These are phyloP conservation scores for Globisporangium uncinulatum DNA, from an alignment of 352 stramenopile genomes.

Conservation along the genomic window DNA sequence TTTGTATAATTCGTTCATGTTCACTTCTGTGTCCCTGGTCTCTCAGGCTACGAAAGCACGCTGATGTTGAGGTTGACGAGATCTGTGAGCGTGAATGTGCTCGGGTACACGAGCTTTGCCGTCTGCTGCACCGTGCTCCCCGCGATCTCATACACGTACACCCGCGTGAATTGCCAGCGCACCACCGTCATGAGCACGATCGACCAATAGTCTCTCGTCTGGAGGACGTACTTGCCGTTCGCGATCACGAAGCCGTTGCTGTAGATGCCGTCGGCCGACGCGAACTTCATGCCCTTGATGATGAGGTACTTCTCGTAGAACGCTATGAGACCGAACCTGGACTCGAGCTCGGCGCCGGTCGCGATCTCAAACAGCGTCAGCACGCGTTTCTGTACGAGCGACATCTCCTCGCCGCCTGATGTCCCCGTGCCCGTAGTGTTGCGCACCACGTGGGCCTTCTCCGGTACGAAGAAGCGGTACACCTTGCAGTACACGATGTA, in stretches of 20 bases:
- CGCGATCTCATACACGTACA: slow-evolving; percentile 11
- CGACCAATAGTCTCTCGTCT: background rate
- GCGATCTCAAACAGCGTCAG: slow-evolving; percentile 25
- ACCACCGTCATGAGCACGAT: slow-evolving; percentile 10
- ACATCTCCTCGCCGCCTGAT: background rate
- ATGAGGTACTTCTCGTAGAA: slow-evolving; percentile 25
- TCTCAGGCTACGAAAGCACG: slow-evolving; percentile 1
- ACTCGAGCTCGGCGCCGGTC: slow-evolving; percentile 17
- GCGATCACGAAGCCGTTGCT: slow-evolving; percentile 14
- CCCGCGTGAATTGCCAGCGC: slow-evolving; percentile 1
- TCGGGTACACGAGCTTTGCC: slow-evolving; percentile 8
- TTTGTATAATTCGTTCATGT: too few species aligned
- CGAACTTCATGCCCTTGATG: slow-evolving; percentile 31
- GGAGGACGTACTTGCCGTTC: slow-evolving; percentile 1
- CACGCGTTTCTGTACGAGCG: slow-evolving; percentile 1
- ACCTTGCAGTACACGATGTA: slow-evolving; percentile 16
- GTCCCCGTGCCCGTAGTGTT: background rate
- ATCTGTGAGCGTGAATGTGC: background rate
- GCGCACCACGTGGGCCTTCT: background rate
- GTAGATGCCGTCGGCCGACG: slow-evolving; percentile 17
- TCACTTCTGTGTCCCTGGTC: too few species aligned
- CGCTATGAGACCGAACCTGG: slow-evolving; percentile 16
- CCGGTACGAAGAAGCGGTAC: slow-evolving; percentile 12
- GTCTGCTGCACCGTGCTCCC: slow-evolving; percentile 7
- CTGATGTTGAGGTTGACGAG: slow-evolving; percentile 4